Conservation (phyloP, 805 yeast genomes). For the Kregervanrija pseudodelftensis region DNA sequence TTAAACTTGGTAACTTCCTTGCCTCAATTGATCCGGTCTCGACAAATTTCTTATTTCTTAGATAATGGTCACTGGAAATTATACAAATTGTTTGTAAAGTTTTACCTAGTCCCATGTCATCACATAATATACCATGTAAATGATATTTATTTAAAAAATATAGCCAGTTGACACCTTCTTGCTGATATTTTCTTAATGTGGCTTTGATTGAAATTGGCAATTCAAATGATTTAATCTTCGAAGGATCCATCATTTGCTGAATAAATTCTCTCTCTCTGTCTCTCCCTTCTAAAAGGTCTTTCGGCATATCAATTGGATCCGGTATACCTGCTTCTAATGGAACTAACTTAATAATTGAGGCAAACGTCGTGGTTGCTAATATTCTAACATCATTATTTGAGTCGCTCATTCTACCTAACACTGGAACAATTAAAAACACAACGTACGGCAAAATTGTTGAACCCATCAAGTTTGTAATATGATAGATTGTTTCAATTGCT, state of each 20-base stretch:
- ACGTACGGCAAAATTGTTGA: slow-evolving; percentile 86
- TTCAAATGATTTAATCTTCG: slow-evolving; percentile 79
- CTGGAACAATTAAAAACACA: slow-evolving; percentile 92
- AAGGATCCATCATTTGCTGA: slow-evolving; percentile 96
- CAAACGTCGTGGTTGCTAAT: slow-evolving; percentile 92
- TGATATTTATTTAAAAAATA: slow-evolving; percentile 93
- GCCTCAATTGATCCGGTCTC: slow-evolving; percentile 57
- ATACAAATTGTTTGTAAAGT: slow-evolving; percentile 96
- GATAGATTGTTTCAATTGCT: slow-evolving; percentile 85
- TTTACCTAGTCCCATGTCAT: slow-evolving; percentile 98
- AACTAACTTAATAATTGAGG: slow-evolving; percentile 87
- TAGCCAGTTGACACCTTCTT: slow-evolving; percentile 97
- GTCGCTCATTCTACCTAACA: slow-evolving; percentile 97
- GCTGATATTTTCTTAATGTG: slow-evolving; percentile 88
- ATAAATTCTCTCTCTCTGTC: slow-evolving; percentile 92
- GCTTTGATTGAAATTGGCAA: slow-evolving; percentile 91
- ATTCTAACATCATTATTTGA: slow-evolving; percentile 81
- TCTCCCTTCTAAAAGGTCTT: slow-evolving; percentile 75
- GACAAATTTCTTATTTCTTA: slow-evolving; percentile 65
- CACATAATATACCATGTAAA: slow-evolving; percentile 95
- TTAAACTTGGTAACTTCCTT: slow-evolving; percentile 72
- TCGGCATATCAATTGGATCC: slow-evolving; percentile 88
- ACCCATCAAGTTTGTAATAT: slow-evolving; percentile 80
- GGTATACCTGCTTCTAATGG: slow-evolving; percentile 97
- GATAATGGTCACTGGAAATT: slow-evolving; percentile 89